Evolutionary conservation across 2,329 filamentous ascomycete species (phyloP), one percentile per base, ranked within the genome.

Genomic region (Scytalidium sp.): DNA sequence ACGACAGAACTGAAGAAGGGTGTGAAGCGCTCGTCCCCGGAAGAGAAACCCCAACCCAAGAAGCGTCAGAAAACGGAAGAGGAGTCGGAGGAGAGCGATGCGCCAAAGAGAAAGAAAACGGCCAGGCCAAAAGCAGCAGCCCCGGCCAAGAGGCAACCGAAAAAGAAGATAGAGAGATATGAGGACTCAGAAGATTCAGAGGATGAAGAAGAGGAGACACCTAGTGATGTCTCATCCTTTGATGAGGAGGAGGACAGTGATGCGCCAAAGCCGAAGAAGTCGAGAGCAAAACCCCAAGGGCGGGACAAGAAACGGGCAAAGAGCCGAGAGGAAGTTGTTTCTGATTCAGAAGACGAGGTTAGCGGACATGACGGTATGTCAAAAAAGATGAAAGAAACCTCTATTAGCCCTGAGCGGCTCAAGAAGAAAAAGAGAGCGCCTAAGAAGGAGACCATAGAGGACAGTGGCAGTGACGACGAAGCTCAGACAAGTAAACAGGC

Each of bases 91-190:
- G 53, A 56, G 19, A 57, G 51, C 45, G 50, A 54, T 25, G 44
- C 49, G 13, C 57, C 56, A 10, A 59, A 52, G 25, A 19, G 49
- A 17, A 71, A 69, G 51, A 80, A 83, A 65, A 79, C 74, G 64
- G 78, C 45, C 15, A 52, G 48, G 41, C 20, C 46, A 3, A 52
- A 50, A 21, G 15, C 54, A 17, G 59, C 60, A 20, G 50, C 57
- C 19, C 53, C 59, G 19, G 47, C 51, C n/a, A 64, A 60, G 39
- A 47, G 60, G 19, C 58, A 53, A 22, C 47, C 58, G 15, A 62
- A 59, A 51, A 58, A 45, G 57, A 65, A 54, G 19, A 50, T 60
- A 46, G 41, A 50, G n/a, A 57, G 53, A 39, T 49, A 43, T 36
- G 56, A 54, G 36, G 44, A 43, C 17, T 49, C 43, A 17, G 46